Evolutionary conservation across 2,329 filamentous ascomycete species (phyloP), one percentile per base, ranked within the genome.

Genomic region (Clonostachys sp.): DNA sequence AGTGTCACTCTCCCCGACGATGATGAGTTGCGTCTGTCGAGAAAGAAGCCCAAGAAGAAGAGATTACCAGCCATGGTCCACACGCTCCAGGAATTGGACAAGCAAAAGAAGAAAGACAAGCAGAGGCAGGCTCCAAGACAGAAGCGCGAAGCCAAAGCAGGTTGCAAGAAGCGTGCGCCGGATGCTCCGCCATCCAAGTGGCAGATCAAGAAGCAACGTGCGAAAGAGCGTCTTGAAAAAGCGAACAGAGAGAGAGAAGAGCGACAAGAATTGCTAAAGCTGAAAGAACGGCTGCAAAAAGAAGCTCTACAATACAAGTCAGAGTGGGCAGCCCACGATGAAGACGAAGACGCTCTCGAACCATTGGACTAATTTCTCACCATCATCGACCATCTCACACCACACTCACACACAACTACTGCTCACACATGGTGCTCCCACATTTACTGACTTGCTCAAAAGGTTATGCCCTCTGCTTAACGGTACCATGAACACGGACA

Each of bases 381-480:
- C 24, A 30, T 42, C 38, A 12, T n/a, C 20, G 7, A n/a, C 39
- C 18, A 17, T 38, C 1, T 17, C 35, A 33, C 45, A 46, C 36
- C 35, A 33, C 12, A 9, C 20, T 13, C 38, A 41, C 16, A 18
- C 17, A 5, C 8, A 17, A 17, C 33, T 38, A 5, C 33, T 18
- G 12, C 13, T 41, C 30, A 30, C 14, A 16, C n/a, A 30, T 17
- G 16, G 30, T 46, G 45, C 47, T 51, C 46, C 49, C 50, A 41
- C 12, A 12, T 44, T 30, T 30, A 30, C 24, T 30, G 24, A 30
- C 39, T 12, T 16, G 36, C 30, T 42, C 8, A 17, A 62, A 77
- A 90, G 85, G 65, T 79, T 91, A 59, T 95, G 89, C 64, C 89
- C 89, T 43, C 75, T 94, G 64, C 84, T 95, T 52, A 95, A 95